A percentile compares a stretch with the other conserved stretches of the same genome.
Conservation (phyloP, 768 basidiomycete species). For the Galerina sulciceps region DNA sequence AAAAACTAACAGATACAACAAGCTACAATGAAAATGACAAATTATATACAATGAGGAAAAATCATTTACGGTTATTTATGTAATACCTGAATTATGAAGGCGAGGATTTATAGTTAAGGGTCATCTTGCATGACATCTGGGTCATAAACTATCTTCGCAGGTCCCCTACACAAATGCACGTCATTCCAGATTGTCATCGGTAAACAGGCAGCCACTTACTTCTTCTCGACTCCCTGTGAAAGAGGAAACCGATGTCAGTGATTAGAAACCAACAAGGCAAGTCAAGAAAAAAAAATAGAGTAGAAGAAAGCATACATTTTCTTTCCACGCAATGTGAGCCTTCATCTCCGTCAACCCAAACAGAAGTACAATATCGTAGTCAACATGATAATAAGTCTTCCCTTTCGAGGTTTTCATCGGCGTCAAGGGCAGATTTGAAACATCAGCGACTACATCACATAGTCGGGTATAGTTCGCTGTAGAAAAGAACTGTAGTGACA, state of each 20-base stretch:
- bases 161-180: background rate
- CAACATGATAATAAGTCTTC: constrained; percentile 27
- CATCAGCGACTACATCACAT: constrained; percentile 29
- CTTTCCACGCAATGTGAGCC: constrained; percentile 49
- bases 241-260: background rate
- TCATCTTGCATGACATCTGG: constrained; percentile 7
- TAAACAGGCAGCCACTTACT: constrained; percentile 21
- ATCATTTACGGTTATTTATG: no score
- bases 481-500: background rate
- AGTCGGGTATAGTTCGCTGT: constrained; percentile 30
- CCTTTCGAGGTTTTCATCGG: constrained; percentile 13
- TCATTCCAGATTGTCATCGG: background rate
- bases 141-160: constrained; percentile 33
- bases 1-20: no score
- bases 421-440: constrained; percentile 22
- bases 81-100: background rate
- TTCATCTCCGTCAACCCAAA: constrained; percentile 55
- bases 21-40: no score
- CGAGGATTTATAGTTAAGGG: background rate
- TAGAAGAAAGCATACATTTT: constrained; percentile 42
- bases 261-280: background rate
- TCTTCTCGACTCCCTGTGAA: constrained; percentile 42
- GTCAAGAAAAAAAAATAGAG: constrained; percentile 1
- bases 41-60: no score
- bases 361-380: constrained; percentile 41